Base-by-base conservation (phyloP, 1,284 basidiomycete genomes). In the Ustilago bromivora region DNA sequence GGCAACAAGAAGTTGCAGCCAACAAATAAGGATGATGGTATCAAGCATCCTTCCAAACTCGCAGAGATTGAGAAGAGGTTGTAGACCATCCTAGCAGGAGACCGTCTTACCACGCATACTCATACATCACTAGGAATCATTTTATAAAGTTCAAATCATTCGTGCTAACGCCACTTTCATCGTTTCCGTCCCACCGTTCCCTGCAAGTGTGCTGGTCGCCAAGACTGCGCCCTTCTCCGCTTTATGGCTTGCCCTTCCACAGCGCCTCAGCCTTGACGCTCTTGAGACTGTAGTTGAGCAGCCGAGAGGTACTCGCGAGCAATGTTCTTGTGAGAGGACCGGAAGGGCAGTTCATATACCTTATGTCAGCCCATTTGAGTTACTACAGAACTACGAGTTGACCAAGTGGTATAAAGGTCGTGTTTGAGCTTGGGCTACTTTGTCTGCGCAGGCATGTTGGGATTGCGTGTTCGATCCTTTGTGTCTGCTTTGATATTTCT, bases 31-130 rank as follows among this genome's bases (percentile, higher is more conserved):
- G 55, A 54, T 15, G 3, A 54, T 9, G 34, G 31, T 11, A 31
- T 36, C 13, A 28, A 66, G 32, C 82, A 81, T 38, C 63, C 66
- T 15, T 81, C 79, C 46, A 82, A 83, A 69, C 63, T 83, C 12
- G 82, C 81, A n/a, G 80, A 79, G 56, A 67, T 83, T 28, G 82
- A 83, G 61, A 72, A 68, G 73, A 35, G 61, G 31, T 54, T 73
- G 40, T 73, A 15, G 61, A 15, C 19, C 10, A 17, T n/a, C 36
- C 38, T 19, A 38, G 8, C 56, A 23, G 34, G 12, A n/a, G n/a
- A 17, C 49, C 36, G 5, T n/a, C 34, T 13, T 43, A 12, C 32
- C 12, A 40, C 40, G 49, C 55, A 32, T 34, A n/a, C 19, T 46
- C 31, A 51, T 51, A 51, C 49, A 51, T n/a, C 28, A 36, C 36